phyloP scores from a whole-genome alignment of 805 yeast species.

The Priceomyces fermenticarens region DNA sequence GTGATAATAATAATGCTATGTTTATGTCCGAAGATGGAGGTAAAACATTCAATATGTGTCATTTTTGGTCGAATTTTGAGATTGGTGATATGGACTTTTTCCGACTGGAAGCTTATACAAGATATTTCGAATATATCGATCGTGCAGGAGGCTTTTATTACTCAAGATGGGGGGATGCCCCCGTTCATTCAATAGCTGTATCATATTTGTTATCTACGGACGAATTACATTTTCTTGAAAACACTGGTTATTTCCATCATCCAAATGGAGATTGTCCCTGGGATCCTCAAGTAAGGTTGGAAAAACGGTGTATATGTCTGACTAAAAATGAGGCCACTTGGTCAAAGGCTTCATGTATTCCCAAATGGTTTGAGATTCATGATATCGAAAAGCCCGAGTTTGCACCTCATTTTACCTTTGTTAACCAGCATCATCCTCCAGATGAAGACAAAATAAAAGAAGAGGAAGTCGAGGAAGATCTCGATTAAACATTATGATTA shows the following conservation, averaged over 20 bases:
- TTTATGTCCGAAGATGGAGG: constrained; percentile 15
- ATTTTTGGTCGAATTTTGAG: constrained; percentile 75
- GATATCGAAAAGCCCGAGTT: constrained; percentile 8
- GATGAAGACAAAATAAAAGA: constrained; percentile 7
- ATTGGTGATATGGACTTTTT: constrained; percentile 68
- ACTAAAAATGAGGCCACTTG: constrained; percentile 67
- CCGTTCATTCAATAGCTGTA: constrained; percentile 76
- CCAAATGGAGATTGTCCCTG: constrained; percentile 76
- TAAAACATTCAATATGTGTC: constrained; percentile 58
- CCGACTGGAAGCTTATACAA: constrained; percentile 53
- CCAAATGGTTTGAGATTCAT: constrained; percentile 37
- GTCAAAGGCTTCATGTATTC: constrained; percentile 63
- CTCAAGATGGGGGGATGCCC: constrained; percentile 89
- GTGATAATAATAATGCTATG: constrained; percentile 13
- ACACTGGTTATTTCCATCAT: constrained; percentile 72
- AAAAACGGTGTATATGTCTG: constrained; percentile 64
- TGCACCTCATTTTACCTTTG: constrained; percentile 9
- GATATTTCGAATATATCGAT: constrained; percentile 60
- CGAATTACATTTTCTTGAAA: constrained; percentile 67
- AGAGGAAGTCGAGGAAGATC: constrained; percentile 7
- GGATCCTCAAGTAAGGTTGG: constrained; percentile 46
- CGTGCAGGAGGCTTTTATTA: constrained; percentile 69
- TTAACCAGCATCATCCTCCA: constrained; percentile 10
- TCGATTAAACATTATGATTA: constrained; percentile 1
- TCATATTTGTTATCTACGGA: constrained; percentile 64